Base-by-base conservation (phyloP, 306 rosid genomes). In the Medicago lupulina region DNA sequence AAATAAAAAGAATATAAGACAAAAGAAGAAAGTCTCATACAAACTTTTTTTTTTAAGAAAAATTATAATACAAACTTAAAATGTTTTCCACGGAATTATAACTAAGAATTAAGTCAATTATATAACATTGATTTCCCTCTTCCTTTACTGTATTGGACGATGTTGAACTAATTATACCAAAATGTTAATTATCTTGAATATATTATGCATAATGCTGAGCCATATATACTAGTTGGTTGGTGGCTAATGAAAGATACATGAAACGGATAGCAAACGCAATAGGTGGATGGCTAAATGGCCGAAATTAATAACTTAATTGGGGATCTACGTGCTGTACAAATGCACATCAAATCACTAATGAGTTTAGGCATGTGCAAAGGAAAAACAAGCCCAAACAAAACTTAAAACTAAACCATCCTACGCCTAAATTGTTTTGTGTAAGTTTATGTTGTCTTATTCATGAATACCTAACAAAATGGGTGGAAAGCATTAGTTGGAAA, bases 261-360 rank as follows among this genome's bases (percentile, higher is more conserved):
- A 53, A 69, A 28, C 8, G 1, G 6, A 58, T 10, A 15, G 9
- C n/a, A 47, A 8, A 14, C 9, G 17, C 44, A n/a, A 11, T 17
- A 53, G 28, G 28, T 53, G 36, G 62, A 36, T 34, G 31, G 47
- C 31, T 60, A 17, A 53, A 53, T 53, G 21, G 62, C 61, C 9
- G 13, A 36, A 31, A 31, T 31, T 10, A 63, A 64, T 64, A 64
- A 64, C 39, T 16, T 34, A 75, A 63, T 60, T 34, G 11, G 39
- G 4, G 8, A 5, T 36, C 23, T 59, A 9, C 60, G 39, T 41
- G 38, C 3, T 67, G 36, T 67, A 64, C 38, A 34, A 21, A 38
- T 70, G 39, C 66, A 49, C 46, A 34, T 34, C 49, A 62, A 62
- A 62, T 62, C 46, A 62, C 8, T 36, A 34, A 31, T 36, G 18